phyloP scores from a whole-genome alignment of 140 eudicot genomes.

The Flaveria floridana region DNA sequence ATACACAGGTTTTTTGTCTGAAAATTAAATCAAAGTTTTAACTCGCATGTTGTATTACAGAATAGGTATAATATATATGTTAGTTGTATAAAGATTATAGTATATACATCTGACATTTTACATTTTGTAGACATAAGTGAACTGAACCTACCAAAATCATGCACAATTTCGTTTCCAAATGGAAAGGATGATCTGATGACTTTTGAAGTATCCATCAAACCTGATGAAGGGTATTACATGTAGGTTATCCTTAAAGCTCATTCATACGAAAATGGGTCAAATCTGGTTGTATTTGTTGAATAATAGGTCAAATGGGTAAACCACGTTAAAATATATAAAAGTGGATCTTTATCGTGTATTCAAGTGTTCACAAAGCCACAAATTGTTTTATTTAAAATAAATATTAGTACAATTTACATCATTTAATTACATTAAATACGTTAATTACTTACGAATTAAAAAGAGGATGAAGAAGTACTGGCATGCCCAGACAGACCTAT shows the following conservation, averaged over 20 bases:
- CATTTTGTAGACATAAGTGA: constrained; percentile 58
- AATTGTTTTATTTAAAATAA: neutral
- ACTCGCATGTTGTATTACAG: neutral
- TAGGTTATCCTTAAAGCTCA: constrained; percentile 32
- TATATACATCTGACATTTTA: constrained; percentile 9
- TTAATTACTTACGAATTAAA: neutral
- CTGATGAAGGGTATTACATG: constrained; percentile 78
- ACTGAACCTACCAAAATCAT: constrained; percentile 59
- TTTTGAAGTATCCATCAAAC: constrained; percentile 64
- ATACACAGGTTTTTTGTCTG: neutral
- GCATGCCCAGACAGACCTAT: neutral
- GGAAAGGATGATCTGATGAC: constrained; percentile 78
- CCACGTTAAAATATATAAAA: neutral
- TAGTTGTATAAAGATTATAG: constrained; percentile 8
- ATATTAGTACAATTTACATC: neutral
- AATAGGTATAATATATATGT: neutral
- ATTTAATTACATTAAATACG: neutral
- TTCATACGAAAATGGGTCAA: neutral
- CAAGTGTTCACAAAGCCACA: constrained; percentile 12
- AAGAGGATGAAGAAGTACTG: neutral
- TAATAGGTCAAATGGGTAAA: constrained; percentile 1
- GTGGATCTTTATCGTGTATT: constrained; percentile 9
- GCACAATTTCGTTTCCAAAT: constrained; percentile 61
- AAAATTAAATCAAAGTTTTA: neutral
- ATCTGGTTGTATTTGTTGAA: neutral